Base-by-base conservation (phyloP, 208 protist species). In the Crithidia acanthocephali region DNA sequence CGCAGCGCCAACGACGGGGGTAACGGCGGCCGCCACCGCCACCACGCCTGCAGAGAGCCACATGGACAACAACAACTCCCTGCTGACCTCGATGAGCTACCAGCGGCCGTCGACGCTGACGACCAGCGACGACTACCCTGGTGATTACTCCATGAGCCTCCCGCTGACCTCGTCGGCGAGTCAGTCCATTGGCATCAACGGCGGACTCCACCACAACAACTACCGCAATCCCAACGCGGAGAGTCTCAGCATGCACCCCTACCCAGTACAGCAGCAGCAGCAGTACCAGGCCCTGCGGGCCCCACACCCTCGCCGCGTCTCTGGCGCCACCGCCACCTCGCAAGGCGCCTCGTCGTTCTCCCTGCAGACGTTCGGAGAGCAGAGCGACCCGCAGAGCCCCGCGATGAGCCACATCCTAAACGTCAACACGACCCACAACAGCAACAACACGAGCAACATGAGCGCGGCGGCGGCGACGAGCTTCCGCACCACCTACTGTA, bases 401-500 rank as follows among this genome's bases (percentile, higher is more conserved):
- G 27, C 2, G 42, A 9, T 37, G 23, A 65, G 51, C 42, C 37
- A 60, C 58, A 28, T 55, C 58, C 1, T 20, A 20, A 22, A 3
- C 44, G 18, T 23, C 28, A 23, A 13, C 15, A 16, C 2, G 0
- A 35, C 4, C 7, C 57, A 32, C 50, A 50, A 45, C 32, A 33
- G n/a, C 22, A 28, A 6, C 30, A 65, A 30, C 28, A 65, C 16
- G 3, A 68, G 25, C 50, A 47, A 28, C 33, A n/a, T 47, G 33
- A 68, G 33, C 30, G 48, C 23, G 1, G 60, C 57, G 3, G 58
- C 56, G 11, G 42, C 48, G 23, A 75, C 62, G 32, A 86, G 81
- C 67, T 86, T 86, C 67, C 77, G 72, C 53, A 80, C 74, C 8
- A 86, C 81, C 15, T 83, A 83, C 77, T 86, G 81, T 61, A 63